These are phyloP conservation scores for Graphilbum fragrans DNA, from an alignment of 2,329 filamentous ascomycete genomes.

Conservation along the genomic window DNA sequence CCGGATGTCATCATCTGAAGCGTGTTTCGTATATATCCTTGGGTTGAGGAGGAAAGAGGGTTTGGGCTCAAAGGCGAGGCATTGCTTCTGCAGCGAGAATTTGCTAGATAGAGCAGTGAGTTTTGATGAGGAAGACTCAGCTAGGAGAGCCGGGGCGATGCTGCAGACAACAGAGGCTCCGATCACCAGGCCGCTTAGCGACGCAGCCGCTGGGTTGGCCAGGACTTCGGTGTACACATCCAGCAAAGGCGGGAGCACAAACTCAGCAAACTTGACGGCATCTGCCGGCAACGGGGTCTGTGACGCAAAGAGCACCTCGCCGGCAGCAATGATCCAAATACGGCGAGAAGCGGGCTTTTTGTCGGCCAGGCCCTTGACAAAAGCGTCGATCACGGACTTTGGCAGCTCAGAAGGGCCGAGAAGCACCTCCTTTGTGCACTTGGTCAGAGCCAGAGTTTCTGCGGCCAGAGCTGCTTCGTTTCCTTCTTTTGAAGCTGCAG, in stretches of 20 bases:
- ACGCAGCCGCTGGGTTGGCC: conserved; percentile 64
- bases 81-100: conserved; percentile 49
- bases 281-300: conserved; percentile 32
- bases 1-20: conserved; percentile 58
- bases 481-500: conserved; percentile 68
- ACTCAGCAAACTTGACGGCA: conserved; percentile 38
- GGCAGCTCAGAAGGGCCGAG: conserved; percentile 48
- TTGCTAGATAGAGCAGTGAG: conserved; percentile 41
- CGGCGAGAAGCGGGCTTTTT: conserved; percentile 71
- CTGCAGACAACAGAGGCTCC: conserved; percentile 64
- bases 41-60: conserved; percentile 78
- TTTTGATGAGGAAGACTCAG: conserved; percentile 39
- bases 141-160: conserved; percentile 43
- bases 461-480: conserved; percentile 73
- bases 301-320: conserved; percentile 54
- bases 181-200: conserved; percentile 72
- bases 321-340: conserved; percentile 67
- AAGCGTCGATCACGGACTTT: conserved; percentile 54
- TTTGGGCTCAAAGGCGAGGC: conserved; percentile 61
- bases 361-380: conserved; percentile 72
- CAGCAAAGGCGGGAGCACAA: conserved; percentile 41
- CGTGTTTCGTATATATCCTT: conserved; percentile 72
- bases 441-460: conserved; percentile 60
- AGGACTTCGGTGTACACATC: conserved; percentile 67
- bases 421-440: conserved; percentile 52